Conservation (phyloP, 2,329 filamentous ascomycete species). For the Penicillium occitanis region DNA sequence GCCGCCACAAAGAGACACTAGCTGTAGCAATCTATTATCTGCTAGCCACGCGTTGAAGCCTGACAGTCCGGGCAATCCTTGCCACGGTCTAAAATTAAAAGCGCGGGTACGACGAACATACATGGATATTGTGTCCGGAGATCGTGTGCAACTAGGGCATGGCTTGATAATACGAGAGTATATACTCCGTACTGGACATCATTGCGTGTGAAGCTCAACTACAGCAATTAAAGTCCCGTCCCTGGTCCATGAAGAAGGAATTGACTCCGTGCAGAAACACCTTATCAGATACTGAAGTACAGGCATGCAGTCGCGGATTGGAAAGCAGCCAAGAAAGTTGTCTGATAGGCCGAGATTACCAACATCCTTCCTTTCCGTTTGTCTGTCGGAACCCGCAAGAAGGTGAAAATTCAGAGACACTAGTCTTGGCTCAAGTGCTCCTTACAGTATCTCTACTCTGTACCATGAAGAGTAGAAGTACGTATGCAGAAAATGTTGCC, state of each 20-base stretch:
- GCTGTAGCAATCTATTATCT: neutral
- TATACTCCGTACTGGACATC: neutral
- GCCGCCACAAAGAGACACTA: neutral
- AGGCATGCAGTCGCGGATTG: neutral
- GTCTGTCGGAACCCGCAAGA: constrained; percentile 10
- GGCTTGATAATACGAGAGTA: neutral
- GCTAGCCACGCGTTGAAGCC: neutral
- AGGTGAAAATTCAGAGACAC: neutral
- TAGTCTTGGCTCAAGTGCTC: neutral
- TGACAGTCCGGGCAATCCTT: neutral
- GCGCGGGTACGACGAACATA: neutral
- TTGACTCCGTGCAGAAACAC: neutral
- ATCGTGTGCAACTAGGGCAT: neutral
- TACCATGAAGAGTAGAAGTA: neutral
- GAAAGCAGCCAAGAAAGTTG: neutral
- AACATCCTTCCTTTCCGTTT: neutral
- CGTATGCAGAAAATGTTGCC: too few species aligned
- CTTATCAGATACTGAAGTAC: neutral
- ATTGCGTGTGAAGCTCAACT: neutral
- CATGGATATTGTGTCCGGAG: neutral
- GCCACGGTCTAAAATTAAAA: neutral
- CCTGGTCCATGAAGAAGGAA: neutral
- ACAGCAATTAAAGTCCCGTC: neutral
- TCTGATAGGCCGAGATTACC: neutral
- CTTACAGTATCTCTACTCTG: neutral